Evolutionary conservation across 2,329 filamentous ascomycete genomes (phyloP).

Genomic region (Amphichorda felina): DNA sequence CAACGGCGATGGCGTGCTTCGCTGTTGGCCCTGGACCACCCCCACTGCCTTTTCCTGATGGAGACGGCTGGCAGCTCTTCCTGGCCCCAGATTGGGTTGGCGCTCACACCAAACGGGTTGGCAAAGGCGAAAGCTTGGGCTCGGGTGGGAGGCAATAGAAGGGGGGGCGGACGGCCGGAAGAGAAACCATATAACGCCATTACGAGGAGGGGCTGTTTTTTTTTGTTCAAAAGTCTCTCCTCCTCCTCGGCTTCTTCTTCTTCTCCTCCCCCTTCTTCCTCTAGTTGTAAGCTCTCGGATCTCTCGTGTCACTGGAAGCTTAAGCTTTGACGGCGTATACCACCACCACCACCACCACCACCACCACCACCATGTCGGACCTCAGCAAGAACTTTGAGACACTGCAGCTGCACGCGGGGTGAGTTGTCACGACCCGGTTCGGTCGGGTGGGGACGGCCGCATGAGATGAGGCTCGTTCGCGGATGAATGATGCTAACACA

Average conservation of each 20-base stretch:
- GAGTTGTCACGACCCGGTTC: conserved; percentile 23
- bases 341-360: too few relatives aligned
- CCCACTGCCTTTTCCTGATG: background rate
- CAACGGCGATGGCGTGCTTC: background rate
- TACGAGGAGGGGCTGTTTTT: too few relatives aligned
- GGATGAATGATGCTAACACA: background rate
- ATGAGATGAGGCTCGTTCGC: too few relatives aligned
- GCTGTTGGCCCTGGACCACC: background rate
- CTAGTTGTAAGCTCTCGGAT: background rate
- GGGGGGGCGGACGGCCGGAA: background rate
- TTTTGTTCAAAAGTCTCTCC: too few relatives aligned
- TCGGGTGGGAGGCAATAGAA: too few relatives aligned
- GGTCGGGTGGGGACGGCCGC: too few relatives aligned
- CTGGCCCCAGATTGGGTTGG: background rate
- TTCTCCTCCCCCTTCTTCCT: conserved; percentile 1
- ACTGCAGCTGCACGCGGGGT: conserved; percentile 77
- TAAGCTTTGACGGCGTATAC: background rate
- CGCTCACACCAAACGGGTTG: too few relatives aligned
- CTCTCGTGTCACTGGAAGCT: background rate
- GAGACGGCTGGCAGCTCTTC: background rate
- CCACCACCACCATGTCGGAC: conserved; percentile 24
- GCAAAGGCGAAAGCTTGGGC: too few relatives aligned
- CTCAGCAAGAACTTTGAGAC: conserved; percentile 64
- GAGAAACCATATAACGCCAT: background rate
- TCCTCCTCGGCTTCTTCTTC: background rate